Base-by-base conservation (phyloP, 192 early-diverging fungal species). In the Coemansia sp. region DNA sequence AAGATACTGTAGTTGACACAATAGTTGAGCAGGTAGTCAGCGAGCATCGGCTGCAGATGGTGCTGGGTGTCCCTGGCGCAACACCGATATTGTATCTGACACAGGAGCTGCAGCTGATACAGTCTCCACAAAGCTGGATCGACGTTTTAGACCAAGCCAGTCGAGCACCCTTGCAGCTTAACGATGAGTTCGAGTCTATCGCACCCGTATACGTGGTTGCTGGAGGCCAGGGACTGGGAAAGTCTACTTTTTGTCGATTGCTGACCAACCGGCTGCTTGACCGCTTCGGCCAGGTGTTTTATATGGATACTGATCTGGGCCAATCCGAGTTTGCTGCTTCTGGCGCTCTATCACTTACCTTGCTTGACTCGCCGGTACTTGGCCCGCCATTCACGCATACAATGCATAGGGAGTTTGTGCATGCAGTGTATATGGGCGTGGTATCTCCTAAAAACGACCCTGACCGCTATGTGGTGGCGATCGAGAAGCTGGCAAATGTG, bases 241-340 rank as follows among this genome's bases (percentile, higher is more conserved):
- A 98, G 67, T 96, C 93, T 16, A 94, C 91, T 0, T 88, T 93
- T 54, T 71, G 84, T n/a, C 81, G 87, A 17, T 83, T 86, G 45
- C 53, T 92, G 21, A 51, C 87, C 21, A 98, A 98, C 76, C 74
- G 78, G 20, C 58, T 96, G 53, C 57, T 96, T 18, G 76, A 82
- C 43, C 71, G 77, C n/a, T 85, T 87, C 58, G 69, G 71, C 3
- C 69, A 77, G 23, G 80, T 94, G 17, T 93, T 90, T 3, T 94
- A 85, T 58, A 76, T 98, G 26, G 96, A 98, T 53, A 89, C 89
- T 14, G 96, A 98, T 65, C 51, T 96, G 21, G 96, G 96, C 5
- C 96, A 98, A 59, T 79, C 90, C 6, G 93, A 96, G 71, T 87
- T 96, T 34, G 84, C 90, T 2, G 87, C 92, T 18, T 58, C 83